Evolutionary conservation across 495 filamentous ascomycete species (phyloP), one percentile per base, ranked within the genome.

Genomic region (Talaromyces proteolyticus): DNA sequence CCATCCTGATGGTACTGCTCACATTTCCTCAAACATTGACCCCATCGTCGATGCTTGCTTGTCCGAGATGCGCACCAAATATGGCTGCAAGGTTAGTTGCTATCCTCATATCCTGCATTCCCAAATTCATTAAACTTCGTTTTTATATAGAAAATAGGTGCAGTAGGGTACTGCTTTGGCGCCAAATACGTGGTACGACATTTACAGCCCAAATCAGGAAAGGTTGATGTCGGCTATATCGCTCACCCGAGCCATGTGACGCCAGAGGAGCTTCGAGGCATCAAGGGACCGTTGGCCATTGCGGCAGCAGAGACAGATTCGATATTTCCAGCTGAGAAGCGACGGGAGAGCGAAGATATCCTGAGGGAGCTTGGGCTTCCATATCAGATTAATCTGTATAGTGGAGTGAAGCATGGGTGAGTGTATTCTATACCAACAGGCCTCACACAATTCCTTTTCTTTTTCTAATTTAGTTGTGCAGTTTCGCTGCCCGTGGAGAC

Each of bases 311-410:
- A 91, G 72, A 86, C 78, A 36, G 90, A 95, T 62, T 5, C 51
- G 10, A 89, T 91, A 69, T 94, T 94, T 77, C 78, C 89, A 1
- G 67, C 75, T 22, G 77, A 85, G 57, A 85, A 85, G 64, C 85
- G 90, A 36, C 75, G 77, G 53, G 74, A 79, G 58, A 78, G 77
- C 12, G 74, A 84, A 59, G 75, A 72, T 3, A 79, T 77, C 45
- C 65, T 87, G 46, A 72, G 74, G 55, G 76, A 86, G 64, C 74
- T 71, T 17, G 75, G 74, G 20, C 67, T 81, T 42, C 82, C 83
- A 0, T 95, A 86, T 66, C 88, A 95, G 68, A 86, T 95, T 62
- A 89, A 79, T 65, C 68, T 95, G 38, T 93, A 77, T 75, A 79
- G 82, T 18, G 82, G 82, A 44, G 86, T 93, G 42, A 56, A 59